Base-by-base conservation (phyloP, 1,284 basidiomycete species). In the Cutaneotrichosporon daszewskae region DNA sequence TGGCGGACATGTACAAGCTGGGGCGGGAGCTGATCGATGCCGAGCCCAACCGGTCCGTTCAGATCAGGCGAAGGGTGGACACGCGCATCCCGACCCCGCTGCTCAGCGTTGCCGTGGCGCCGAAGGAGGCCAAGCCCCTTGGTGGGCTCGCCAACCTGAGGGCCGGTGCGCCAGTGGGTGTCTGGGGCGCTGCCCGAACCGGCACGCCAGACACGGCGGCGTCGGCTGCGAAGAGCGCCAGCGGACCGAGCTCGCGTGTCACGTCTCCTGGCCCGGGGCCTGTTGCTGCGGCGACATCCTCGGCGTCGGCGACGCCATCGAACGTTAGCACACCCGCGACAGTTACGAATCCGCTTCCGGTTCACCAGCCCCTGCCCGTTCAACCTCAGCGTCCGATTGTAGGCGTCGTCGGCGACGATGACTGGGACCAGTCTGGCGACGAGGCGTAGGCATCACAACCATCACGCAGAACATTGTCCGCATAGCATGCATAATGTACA, bases 21-120 rank as follows among this genome's bases (percentile, higher is more conserved):
- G 84, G 85, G 52, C 80, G 82, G 0, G 79, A 84, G 58, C 79
- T 89, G 74, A 79, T 91, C 18, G 88, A 91, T 62, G 83, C 84
- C 57, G 88, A 90, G 57, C 88, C 88, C 0, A 76, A 85, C 60
- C 75, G 59, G 43, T 59, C 85, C 53, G 84, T 91, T 1, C 83
- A 87, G 62, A 78, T 92, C 40, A 74, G 87, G 33, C 78, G 86
- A 10, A 78, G 87, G 18, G 71, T 88, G 35, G 88, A 92, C 64
- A 84, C 87, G 0, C 80, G 86, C 17, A 72, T 87, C 3, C 87
- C 88, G 0, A 65, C 60, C 1, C 85, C 85, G 0, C 71, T 82
- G 3, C 75, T 92, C 5, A 87, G 85, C 2, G 59, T 53, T 8
- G 57, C 54, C 8, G 31, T 49, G 0, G 53, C 60, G 9, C 41